Percentiles rank a stretch among this genome's conserved stretches.
Conservation (phyloP, 2,329 filamentous ascomycete genomes). For the Sphaerulina populicola region DNA sequence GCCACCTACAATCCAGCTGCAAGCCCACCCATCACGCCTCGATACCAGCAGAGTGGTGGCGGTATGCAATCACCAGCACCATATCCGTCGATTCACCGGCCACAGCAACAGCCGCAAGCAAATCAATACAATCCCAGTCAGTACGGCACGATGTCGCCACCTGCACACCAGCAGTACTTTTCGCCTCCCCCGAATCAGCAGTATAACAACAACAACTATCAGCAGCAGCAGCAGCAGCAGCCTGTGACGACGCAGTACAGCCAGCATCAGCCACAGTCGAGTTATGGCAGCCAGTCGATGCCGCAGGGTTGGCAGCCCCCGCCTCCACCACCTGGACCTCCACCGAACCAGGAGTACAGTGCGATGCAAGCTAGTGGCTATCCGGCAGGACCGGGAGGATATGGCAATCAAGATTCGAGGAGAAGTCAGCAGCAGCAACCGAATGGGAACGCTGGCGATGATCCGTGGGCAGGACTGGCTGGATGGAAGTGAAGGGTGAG, state of each 20-base stretch:
- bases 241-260: constrained; percentile 50
- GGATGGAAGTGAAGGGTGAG: constrained; percentile 51
- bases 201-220: constrained; percentile 29
- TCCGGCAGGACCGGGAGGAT: constrained; percentile 47
- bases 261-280: constrained; percentile 49
- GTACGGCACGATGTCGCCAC: constrained; percentile 41
- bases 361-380: constrained; percentile 33
- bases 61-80: constrained; percentile 27
- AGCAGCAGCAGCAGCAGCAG: constrained; percentile 33
- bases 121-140: constrained; percentile 40
- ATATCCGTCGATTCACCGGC: constrained; percentile 22
- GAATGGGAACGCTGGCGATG: constrained; percentile 34
- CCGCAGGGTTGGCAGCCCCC: constrained; percentile 59
- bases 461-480: constrained; percentile 65
- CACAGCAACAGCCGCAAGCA: constrained; percentile 15
- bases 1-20: constrained; percentile 44
- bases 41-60: constrained; percentile 32
- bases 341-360: constrained; percentile 49
- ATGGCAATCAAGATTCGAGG: constrained; percentile 43
- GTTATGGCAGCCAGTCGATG: constrained; percentile 32
- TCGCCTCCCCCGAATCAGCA: constrained; percentile 39
- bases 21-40: constrained; percentile 41
- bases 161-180: constrained; percentile 53
- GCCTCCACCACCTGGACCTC: constrained; percentile 57
- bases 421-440: constrained; percentile 35